Base-by-base conservation (phyloP, 1,139 yeast species). In the Yamadazyma taylorii region DNA sequence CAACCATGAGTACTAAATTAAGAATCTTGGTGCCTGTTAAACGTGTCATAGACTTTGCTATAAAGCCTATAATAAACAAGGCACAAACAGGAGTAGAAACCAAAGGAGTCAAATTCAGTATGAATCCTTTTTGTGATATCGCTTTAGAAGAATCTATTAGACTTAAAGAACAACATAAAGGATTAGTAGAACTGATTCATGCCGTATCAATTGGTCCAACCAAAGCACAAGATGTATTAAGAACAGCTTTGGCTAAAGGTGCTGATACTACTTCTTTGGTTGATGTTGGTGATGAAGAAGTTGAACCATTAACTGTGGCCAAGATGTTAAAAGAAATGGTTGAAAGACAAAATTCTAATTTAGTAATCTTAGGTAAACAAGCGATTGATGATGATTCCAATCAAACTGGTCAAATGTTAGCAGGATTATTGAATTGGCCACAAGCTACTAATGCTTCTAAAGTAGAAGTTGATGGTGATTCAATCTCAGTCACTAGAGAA, bases 401-500 rank as follows among this genome's bases (percentile, higher is more conserved):
- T 62, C 96, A 90, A 63, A 90, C 97, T n/a, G 98, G 98, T 17
- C 97, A 90, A 64, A 87, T 92, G 80, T 76, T 92, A 41, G 97
- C 97, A 2, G 97, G 97, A 6, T 69, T 92, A 47, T 75, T 92
- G 62, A 79, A 83, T 55, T 92, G 98, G 98, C 95, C 97, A 13
- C 98, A 92, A 64, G 97, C 97, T 25, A 90, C 97, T 32, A 87
- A 89, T 58, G 98, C 97, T 7, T 84, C 95, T 35, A 85, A 88
- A 62, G 94, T 92, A 24, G 85, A 75, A 38, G 60, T 87, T 19
- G 76, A 71, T 30, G 79, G 78, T 21, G 81, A 76, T 36, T 61
- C 64, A 37, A 84, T 88, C 22, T 75, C 76, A 27, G 95, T 92
- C 17, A 86, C 94, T 30, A 78, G 97, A 56, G 98, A 92, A 68